Evolutionary conservation across 306 rosid species (phyloP).

Genomic region (Acacia confusa): DNA sequence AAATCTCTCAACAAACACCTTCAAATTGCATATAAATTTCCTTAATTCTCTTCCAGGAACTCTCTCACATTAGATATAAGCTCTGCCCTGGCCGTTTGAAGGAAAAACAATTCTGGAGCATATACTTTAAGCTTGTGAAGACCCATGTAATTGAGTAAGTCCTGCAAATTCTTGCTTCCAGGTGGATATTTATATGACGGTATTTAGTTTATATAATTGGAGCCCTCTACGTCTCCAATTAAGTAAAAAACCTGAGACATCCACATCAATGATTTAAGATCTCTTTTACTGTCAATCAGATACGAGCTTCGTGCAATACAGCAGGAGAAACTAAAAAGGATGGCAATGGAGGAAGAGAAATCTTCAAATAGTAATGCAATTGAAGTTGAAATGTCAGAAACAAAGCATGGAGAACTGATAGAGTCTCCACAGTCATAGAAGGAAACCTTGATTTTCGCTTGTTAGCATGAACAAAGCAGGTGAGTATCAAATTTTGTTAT

Average conservation of each 20-base stretch:
- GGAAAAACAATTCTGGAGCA: slow-evolving; percentile 85
- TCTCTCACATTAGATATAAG: slow-evolving; percentile 72
- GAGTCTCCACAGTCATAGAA: slow-evolving; percentile 47
- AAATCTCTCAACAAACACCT: background rate
- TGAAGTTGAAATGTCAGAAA: slow-evolving; percentile 89
- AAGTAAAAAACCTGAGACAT: slow-evolving; percentile 5
- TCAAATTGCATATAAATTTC: background rate
- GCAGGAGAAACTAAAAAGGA: slow-evolving; percentile 51
- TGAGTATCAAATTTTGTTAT: slow-evolving; percentile 9
- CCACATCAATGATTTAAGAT: slow-evolving; percentile 16
- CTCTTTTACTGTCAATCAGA: slow-evolving; percentile 44
- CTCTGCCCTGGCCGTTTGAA: slow-evolving; percentile 89
- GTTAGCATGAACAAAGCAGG: slow-evolving; percentile 25
- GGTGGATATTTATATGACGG: slow-evolving; percentile 6
- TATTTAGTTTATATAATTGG: background rate
- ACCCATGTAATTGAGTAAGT: slow-evolving; percentile 76
- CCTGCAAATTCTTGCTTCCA: background rate
- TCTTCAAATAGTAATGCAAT: slow-evolving; percentile 43
- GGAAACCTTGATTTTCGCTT: slow-evolving; percentile 13
- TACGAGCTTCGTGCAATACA: slow-evolving; percentile 75
- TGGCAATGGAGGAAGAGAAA: slow-evolving; percentile 59
- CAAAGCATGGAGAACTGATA: slow-evolving; percentile 40
- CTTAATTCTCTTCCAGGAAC: slow-evolving; percentile 55
- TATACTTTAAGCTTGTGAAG: slow-evolving; percentile 77
- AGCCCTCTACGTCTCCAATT: background rate